Conservation (phyloP, 257 asterid species). For the Nyctanthes arbortristis region DNA sequence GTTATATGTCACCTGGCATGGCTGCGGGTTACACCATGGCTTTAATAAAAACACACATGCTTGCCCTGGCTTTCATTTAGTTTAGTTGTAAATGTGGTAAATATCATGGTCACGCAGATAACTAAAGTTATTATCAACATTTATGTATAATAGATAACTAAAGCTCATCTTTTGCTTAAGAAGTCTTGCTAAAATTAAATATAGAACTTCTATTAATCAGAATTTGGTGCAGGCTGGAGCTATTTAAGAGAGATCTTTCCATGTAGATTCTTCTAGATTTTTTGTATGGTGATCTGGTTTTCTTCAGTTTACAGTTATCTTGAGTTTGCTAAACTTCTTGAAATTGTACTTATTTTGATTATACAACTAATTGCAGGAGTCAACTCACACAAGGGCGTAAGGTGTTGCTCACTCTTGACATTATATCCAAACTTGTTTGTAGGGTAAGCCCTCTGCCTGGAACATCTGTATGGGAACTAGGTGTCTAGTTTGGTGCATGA, state of each 20-base stretch:
- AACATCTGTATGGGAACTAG: background rate
- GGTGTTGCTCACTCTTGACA: slow-evolving; percentile 87
- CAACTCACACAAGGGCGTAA: slow-evolving; percentile 94
- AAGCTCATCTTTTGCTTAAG: background rate
- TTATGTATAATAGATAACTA: background rate
- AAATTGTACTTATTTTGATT: slow-evolving; percentile 22
- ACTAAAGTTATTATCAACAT: background rate
- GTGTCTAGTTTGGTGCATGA: slow-evolving; percentile 11
- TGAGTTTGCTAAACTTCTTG: slow-evolving; percentile 20
- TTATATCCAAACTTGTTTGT: slow-evolving; percentile 73
- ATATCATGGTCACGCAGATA: background rate
- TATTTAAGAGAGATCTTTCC: background rate
- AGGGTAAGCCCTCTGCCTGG: slow-evolving; percentile 54
- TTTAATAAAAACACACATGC: background rate
- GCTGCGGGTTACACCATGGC: background rate
- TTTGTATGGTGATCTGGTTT: background rate
- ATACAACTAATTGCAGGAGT: slow-evolving; percentile 54
- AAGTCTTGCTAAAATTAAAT: background rate
- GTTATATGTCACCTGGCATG: background rate
- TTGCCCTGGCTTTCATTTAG: background rate
- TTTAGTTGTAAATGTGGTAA: background rate
- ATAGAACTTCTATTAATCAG: background rate
- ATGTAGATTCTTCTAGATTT: background rate
- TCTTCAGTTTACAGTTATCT: slow-evolving; percentile 12
- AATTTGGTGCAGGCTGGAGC: background rate